phyloP scores from a whole-genome alignment of 805 yeast genomes.

The Yarrowia osloensis region DNA sequence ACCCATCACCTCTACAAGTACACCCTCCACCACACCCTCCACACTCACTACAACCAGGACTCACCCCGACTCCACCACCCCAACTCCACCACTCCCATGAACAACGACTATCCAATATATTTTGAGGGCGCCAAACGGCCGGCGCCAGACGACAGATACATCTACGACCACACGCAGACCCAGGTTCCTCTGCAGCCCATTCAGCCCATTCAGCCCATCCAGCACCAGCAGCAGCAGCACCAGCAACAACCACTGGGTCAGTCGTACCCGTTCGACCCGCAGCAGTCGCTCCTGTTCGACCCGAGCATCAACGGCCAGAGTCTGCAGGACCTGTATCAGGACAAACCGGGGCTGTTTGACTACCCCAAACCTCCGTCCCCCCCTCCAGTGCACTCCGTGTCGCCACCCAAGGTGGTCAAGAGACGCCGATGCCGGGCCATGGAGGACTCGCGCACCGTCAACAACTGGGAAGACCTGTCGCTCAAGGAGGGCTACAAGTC shows the following conservation, averaged over 20 bases:
- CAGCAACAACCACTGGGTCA: neutral
- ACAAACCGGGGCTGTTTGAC: constrained; percentile 7
- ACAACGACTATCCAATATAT: constrained; percentile 10
- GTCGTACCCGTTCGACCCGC: neutral
- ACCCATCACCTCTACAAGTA: too few relatives aligned
- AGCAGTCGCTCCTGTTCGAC: constrained; percentile 6
- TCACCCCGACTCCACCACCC: neutral
- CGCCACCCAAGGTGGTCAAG: constrained; percentile 13
- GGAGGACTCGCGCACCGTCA: constrained; percentile 13
- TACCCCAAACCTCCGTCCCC: constrained; percentile 17
- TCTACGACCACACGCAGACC: neutral
- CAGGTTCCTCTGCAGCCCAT: neutral
- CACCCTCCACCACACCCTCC: neutral
- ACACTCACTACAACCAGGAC: neutral
- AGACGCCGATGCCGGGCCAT: constrained; percentile 4
- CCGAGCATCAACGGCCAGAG: constrained; percentile 8
- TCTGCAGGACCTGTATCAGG: constrained; percentile 17
- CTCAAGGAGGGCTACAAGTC: constrained; percentile 28
- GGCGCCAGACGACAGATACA: constrained; percentile 2
- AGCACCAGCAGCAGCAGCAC: neutral
- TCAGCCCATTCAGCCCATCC: too few relatives aligned
- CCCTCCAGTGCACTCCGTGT: neutral
- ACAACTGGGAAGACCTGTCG: constrained; percentile 26
- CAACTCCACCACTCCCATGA: neutral
- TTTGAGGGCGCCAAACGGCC: constrained; percentile 3